Percentiles rank a stretch among this genome's conserved stretches.
Conservation (phyloP, 768 basidiomycete genomes). For the Ramaria rubella region DNA sequence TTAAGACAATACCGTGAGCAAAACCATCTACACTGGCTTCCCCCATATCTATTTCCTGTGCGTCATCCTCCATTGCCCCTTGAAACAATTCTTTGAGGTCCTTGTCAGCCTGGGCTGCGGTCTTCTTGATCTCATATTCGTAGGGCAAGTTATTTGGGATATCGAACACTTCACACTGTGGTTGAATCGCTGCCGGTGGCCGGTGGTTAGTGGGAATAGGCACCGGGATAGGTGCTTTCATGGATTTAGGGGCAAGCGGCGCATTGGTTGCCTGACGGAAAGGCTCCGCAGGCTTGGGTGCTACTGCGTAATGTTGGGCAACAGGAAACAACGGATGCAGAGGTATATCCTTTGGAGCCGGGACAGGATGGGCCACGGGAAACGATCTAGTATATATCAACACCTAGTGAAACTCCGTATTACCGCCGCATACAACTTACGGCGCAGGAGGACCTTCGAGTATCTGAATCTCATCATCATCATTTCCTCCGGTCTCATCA, state of each 20-base stretch:
- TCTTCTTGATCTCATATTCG: conserved; percentile 12
- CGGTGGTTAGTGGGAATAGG: background rate
- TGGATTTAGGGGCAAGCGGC: background rate
- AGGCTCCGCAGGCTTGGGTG: background rate
- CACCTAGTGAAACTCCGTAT: no score
- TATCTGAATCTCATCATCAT: background rate
- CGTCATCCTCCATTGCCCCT: conserved; percentile 50
- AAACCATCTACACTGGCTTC: conserved; percentile 77
- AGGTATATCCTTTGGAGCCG: background rate
- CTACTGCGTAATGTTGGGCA: background rate
- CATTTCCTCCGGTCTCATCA: conserved; percentile 2
- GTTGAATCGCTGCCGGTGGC: background rate
- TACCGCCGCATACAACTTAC: background rate
- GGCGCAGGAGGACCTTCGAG: background rate
- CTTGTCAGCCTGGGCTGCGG: conserved; percentile 60
- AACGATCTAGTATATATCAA: background rate
- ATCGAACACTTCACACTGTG: conserved; percentile 6
- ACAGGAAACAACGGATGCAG: background rate
- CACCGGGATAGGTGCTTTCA: background rate
- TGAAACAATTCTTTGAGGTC: conserved; percentile 72
- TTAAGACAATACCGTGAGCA: conserved; percentile 54
- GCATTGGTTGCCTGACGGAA: background rate
- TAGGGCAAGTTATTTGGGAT: background rate
- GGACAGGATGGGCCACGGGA: background rate
- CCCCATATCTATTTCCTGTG: conserved; percentile 47